Base-by-base conservation (phyloP, 2,329 filamentous ascomycete genomes). In the Xylariaceae sp. region DNA sequence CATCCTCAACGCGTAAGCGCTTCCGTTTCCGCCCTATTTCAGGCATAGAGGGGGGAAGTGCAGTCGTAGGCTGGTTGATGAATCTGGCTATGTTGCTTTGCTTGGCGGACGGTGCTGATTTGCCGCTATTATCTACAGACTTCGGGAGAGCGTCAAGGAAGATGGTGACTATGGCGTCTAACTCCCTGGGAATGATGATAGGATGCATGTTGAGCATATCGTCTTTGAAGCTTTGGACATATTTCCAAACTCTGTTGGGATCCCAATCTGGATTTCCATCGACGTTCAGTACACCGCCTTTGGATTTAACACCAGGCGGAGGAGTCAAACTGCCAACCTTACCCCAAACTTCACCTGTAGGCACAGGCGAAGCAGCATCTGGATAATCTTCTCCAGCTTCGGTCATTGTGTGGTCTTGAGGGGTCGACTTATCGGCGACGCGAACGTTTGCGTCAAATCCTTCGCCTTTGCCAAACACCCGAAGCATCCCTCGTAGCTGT, bases 381-480 rank as follows among this genome's bases (percentile, higher is more conserved):
- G 74, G 73, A 41, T 56, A 61, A 6, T 60, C 60, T 34, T 78
- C 76, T 36, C 74, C 54, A 38, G 54, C 43, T 37, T 68, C 63
- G 19, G 61, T 56, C 45, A 60, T 57, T 22, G 55, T 61, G 12
- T 59, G 50, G 16, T 69, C 64, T 30, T 60, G 56, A 26, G 61
- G 55, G n/a, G 60, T 56, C 29, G 71, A 67, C 41, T 65, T 68
- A 24, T 71, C 65, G 8, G 63, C 68, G 18, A 76, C 70, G 34
- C 76, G 76, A 18, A 72, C 69, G 52, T 83, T 81, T 19, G 76
- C 69, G 42, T 59, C 55, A 4, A 51, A 55, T 24, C 85, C 87
- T 64, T 94, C 88, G 3, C 89, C 89, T 45, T 83, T 78, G 1
- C 89, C 89, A 63, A 85, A 89, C 2, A 91, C 70, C 18, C 85